These are phyloP conservation scores for Corymbia citriodora DNA, from an alignment of 441 rosid species.

Conservation along the genomic window DNA sequence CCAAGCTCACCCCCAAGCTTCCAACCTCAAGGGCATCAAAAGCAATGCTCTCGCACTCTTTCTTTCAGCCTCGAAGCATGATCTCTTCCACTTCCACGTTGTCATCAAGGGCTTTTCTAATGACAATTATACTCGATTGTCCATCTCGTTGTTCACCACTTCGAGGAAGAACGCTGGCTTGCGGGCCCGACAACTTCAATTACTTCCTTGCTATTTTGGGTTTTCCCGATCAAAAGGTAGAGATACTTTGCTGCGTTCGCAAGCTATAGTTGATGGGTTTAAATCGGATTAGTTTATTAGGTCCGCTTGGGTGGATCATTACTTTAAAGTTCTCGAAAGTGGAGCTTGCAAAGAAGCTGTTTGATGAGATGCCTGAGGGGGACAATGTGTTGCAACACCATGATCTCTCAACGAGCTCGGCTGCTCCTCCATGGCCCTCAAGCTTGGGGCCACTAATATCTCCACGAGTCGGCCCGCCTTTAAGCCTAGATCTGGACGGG, in stretches of 20 bases:
- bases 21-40: conserved; percentile 35
- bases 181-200: conserved; percentile 45
- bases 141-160: conserved; percentile 34
- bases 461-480: neutral
- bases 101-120: conserved; percentile 46
- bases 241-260: conserved; percentile 40
- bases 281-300: conserved; percentile 49
- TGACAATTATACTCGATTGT: conserved; percentile 23
- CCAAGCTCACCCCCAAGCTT: conserved; percentile 60
- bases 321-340: conserved; percentile 37
- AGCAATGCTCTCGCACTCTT: conserved; percentile 41
- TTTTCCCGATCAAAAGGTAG: conserved; percentile 20
- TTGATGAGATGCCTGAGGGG: conserved; percentile 47
- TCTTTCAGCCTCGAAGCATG: conserved; percentile 46
- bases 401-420: conserved; percentile 25
- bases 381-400: conserved; percentile 55
- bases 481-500: neutral
- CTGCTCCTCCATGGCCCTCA: neutral
- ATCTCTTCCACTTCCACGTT: conserved; percentile 58
- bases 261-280: conserved; percentile 43
- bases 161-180: conserved; percentile 28
- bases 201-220: conserved; percentile 34
- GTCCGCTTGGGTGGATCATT: conserved; percentile 44
- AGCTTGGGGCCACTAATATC: neutral
- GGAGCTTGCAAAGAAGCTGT: conserved; percentile 41